These are phyloP conservation scores for Thalassiosira profunda DNA, from an alignment of 108 stramenopile genomes.

Conservation along the genomic window DNA sequence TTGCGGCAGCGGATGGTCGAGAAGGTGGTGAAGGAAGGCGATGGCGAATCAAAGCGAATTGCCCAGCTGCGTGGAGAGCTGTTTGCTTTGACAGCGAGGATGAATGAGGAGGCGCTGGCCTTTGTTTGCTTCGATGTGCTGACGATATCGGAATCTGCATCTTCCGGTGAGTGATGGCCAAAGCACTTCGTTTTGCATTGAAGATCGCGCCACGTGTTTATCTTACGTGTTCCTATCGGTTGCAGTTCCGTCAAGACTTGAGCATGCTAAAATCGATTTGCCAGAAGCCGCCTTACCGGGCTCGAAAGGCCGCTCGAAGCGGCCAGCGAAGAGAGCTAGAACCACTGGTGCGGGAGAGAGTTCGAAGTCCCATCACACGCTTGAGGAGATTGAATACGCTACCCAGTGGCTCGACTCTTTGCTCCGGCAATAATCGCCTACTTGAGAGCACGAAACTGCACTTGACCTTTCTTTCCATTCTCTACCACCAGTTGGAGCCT, in stretches of 20 bases:
- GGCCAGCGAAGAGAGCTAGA: slow-evolving; percentile 21
- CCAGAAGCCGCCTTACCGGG: slow-evolving; percentile 1
- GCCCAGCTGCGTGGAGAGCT: slow-evolving; percentile 63
- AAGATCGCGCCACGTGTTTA: background rate
- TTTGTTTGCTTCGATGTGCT: slow-evolving; percentile 60
- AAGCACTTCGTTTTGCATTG: background rate
- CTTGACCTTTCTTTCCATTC: no score
- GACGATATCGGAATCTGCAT: slow-evolving; percentile 62
- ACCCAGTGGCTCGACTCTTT: slow-evolving; percentile 33
- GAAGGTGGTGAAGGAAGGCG: slow-evolving; percentile 48
- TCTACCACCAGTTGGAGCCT: no score
- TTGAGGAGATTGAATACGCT: slow-evolving; percentile 37
- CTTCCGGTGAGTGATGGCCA: slow-evolving; percentile 39
- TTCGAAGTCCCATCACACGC: slow-evolving; percentile 21
- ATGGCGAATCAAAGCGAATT: slow-evolving; percentile 62
- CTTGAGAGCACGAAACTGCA: no score
- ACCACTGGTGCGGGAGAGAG: background rate
- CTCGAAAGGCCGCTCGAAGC: background rate
- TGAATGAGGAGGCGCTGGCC: slow-evolving; percentile 46
- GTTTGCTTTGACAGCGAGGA: slow-evolving; percentile 64
- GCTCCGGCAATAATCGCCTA: slow-evolving; percentile 20
- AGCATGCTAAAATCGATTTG: slow-evolving; percentile 13
- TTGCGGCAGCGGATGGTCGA: slow-evolving; percentile 74
- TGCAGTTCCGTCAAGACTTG: slow-evolving; percentile 22
- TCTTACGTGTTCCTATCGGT: background rate